Base-by-base conservation (phyloP, 2,329 filamentous ascomycete genomes). In the Aspergillus pseudotamarii region DNA sequence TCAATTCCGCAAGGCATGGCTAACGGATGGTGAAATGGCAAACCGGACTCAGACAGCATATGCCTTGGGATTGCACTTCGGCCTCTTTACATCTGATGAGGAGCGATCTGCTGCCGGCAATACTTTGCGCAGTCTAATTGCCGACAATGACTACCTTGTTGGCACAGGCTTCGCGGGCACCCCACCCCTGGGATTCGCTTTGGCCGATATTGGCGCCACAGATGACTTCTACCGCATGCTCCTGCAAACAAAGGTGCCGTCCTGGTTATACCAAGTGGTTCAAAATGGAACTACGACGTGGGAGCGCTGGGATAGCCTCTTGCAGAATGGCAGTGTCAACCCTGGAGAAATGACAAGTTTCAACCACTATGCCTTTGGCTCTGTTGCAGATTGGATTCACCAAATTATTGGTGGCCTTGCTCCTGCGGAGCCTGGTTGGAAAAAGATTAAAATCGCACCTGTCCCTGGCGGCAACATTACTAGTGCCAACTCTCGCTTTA, bases 291-390 rank as follows among this genome's bases (percentile, higher is more conserved):
- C 79, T 1, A 80, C 78, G 1, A 75, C 75, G 1, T 81, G 78
- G 78, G 79, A 81, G 66, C 73, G 79, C 21, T 80, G 79, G 79
- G 75, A 81, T 54, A 73, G 70, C 46, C 72, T 80, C 66, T 60
- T 78, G 10, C 71, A 74, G 0, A 70, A 79, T 46, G 77, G 76
- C 1, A 68, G 57, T 3, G 70, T 80, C 41, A 80, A 80, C 57
- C 67, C 76, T 1, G 76, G 78, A 0, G 61, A 70, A 19, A 80
- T 80, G 79, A 80, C 78, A 2, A 76, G 72, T 55, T 78, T 78
- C 64, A 78, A 80, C 53, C 78, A 81, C 59, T 80, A 80, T 58
- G 76, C 79, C 0, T 70, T 79, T 3, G 78, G 78, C 1, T 72
- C 73, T 2, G 76, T 80, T 11, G 77, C 72, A 0, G 71, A 72